These are phyloP conservation scores for Candida silvicultrix DNA, from an alignment of 805 yeast genomes.

Conservation along the genomic window DNA sequence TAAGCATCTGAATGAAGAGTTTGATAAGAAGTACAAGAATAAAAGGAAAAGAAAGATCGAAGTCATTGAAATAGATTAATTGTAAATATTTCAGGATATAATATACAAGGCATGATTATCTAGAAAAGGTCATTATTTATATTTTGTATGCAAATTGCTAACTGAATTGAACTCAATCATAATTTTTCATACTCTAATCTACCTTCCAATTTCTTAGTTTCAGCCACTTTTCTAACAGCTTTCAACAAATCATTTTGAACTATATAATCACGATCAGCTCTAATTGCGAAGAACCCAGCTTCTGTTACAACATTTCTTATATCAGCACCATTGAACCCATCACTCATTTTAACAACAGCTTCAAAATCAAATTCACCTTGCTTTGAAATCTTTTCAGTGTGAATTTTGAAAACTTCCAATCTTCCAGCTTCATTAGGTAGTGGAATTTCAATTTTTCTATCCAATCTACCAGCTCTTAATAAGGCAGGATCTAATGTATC, in stretches of 20 bases:
- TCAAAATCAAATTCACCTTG: constrained; percentile 96
- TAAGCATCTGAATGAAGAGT: constrained; percentile 33
- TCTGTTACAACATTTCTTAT: constrained; percentile 96
- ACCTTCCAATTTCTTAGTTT: constrained; percentile 95
- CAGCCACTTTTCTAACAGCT: constrained; percentile 97
- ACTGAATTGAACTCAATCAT: constrained; percentile 1
- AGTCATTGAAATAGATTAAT: background rate
- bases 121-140: background rate
- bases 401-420: constrained; percentile 89
- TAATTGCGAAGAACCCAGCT: constrained; percentile 96
- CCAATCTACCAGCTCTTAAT: constrained; percentile 95
- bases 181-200: constrained; percentile 91
- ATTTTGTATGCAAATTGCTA: background rate
- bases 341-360: constrained; percentile 97
- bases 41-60: background rate
- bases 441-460: constrained; percentile 92
- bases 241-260: constrained; percentile 92
- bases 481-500: constrained; percentile 97
- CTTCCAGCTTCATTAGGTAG: constrained; percentile 96
- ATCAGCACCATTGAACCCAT: constrained; percentile 98
- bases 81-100: no score
- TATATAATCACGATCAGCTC: constrained; percentile 95
- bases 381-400: constrained; percentile 76
- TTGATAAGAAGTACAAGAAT: constrained; percentile 7
- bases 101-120: background rate